These are phyloP conservation scores for Pleurotus sapidus DNA, from an alignment of 768 basidiomycete genomes.

Conservation along the genomic window DNA sequence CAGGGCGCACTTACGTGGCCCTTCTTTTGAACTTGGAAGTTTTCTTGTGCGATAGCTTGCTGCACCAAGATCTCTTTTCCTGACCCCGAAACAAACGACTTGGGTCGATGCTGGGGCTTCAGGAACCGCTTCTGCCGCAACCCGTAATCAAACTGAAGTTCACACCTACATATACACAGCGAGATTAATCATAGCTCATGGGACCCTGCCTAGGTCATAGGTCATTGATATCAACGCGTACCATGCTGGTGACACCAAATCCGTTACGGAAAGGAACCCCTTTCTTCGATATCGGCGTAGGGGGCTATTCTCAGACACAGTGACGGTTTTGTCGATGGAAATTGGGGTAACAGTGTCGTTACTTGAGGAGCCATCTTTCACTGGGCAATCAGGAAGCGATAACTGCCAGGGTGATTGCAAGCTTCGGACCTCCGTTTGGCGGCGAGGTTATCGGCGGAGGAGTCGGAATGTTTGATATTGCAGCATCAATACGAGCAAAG, in stretches of 20 bases:
- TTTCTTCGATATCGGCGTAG: slow-evolving; percentile 40
- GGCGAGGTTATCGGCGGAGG: background rate
- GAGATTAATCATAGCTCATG: background rate
- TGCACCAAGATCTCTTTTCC: slow-evolving; percentile 63
- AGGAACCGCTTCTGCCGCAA: slow-evolving; percentile 54
- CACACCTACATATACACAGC: slow-evolving; percentile 52
- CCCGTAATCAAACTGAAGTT: slow-evolving; percentile 76
- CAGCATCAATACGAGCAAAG: slow-evolving; percentile 46
- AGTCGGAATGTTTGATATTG: slow-evolving; percentile 12
- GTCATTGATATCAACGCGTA: slow-evolving; percentile 23
- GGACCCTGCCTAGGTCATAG: too few species aligned
- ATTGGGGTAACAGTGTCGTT: too few species aligned
- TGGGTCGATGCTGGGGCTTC: slow-evolving; percentile 49
- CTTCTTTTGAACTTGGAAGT: slow-evolving; percentile 49
- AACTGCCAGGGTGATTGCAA: slow-evolving; percentile 33
- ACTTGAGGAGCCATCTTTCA: too few species aligned
- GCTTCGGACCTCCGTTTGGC: slow-evolving; percentile 24
- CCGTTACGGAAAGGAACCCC: slow-evolving; percentile 56
- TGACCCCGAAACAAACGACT: slow-evolving; percentile 48
- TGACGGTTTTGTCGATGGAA: background rate
- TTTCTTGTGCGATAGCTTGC: slow-evolving; percentile 45
- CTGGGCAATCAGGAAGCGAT: too few species aligned
- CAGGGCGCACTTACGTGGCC: slow-evolving; percentile 40
- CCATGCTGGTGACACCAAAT: slow-evolving; percentile 62
- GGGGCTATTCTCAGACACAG: slow-evolving; percentile 25